Base-by-base conservation (phyloP, 202 grass and related monocot species). In the Schoenoplectus triqueter region DNA sequence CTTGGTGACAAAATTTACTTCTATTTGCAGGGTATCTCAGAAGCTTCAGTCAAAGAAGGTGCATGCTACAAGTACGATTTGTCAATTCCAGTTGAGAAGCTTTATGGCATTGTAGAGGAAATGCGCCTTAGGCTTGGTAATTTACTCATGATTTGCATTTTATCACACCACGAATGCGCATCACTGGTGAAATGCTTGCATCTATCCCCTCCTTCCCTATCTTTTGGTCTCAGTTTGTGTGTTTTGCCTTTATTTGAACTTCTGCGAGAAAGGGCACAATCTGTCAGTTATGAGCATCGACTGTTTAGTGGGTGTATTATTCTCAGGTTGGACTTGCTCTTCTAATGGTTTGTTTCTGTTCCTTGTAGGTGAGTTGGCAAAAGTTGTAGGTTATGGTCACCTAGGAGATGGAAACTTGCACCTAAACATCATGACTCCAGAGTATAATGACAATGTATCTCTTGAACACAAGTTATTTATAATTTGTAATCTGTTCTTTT, bases 371-470 rank as follows among this genome's bases (percentile, higher is more conserved):
- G 65, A 87, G 63, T 81, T 67, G 57, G 91, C 87, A 50, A 87
- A 90, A 46, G 93, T 98, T 80, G 81, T 98, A 71, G 96, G 93
- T 19, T 94, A 95, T 78, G 96, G 96, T 13, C 96, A 94, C 74
- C 93, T 98, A 82, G 93, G 96, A 89, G 96, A 98, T 78, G 96
- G 96, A 6, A 98, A 95, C 80, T 86, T 98, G 85, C 93, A 98
- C 85, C 52, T 95, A 80, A 98, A 98, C 82, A 92, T 98, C 41
- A 10, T 92, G 74, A 92, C 96, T 78, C 78, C 18, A 77, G 89
- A 93, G 83, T 98, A 92, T 65, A 90, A 86, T 51, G 86, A 93
- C 80, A 86, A 90, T 90, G 93, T 98, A 91, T 85, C 47, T 66
- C 11, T 90, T 50, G 20, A 80, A 48, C 39, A 47, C 63, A 78